These are phyloP conservation scores for Prunus yedoensis DNA, from an alignment of 331 rosid genomes.

Conservation along the genomic window DNA sequence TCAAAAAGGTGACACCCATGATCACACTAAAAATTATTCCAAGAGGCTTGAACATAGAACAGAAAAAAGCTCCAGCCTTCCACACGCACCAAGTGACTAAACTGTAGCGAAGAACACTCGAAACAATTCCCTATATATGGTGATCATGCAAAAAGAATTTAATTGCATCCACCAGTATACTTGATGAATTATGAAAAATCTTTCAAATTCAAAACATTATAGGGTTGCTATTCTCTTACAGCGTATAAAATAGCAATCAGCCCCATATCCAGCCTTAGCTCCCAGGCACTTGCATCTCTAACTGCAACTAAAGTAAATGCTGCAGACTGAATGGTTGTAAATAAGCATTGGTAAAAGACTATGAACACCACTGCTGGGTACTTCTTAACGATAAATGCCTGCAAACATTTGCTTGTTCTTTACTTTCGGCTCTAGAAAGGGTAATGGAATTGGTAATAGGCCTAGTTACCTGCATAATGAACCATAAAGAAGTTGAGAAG, in stretches of 20 bases:
- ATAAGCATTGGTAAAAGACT: constrained; percentile 31
- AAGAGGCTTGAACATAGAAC: constrained; percentile 53
- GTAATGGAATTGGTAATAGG: neutral
- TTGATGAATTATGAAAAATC: neutral
- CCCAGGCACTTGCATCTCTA: constrained; percentile 39
- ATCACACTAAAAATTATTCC: constrained; percentile 41
- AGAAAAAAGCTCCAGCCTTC: constrained; percentile 42
- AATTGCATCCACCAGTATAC: too few species aligned
- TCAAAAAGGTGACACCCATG: constrained; percentile 38
- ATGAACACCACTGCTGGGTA: constrained; percentile 28
- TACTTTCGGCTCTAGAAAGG: neutral
- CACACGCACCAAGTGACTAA: constrained; percentile 37
- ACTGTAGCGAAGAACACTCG: constrained; percentile 21
- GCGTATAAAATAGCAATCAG: constrained; percentile 32
- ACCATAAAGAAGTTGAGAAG: constrained; percentile 27
- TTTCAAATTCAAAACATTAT: neutral
- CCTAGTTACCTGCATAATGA: constrained; percentile 37
- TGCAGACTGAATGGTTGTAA: constrained; percentile 26
- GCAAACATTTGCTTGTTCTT: constrained; percentile 6
- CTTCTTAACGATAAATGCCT: constrained; percentile 32
- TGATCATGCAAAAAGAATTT: neutral
- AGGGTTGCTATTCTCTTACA: neutral
- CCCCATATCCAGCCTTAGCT: constrained; percentile 27
- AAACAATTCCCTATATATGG: constrained; percentile 33
- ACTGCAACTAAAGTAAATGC: constrained; percentile 22